A percentile compares a stretch with the other conserved stretches of the same genome.
These are phyloP conservation scores for Saussurea involucrata DNA, from an alignment of 129 eudicot genomes.

Conservation along the genomic window DNA sequence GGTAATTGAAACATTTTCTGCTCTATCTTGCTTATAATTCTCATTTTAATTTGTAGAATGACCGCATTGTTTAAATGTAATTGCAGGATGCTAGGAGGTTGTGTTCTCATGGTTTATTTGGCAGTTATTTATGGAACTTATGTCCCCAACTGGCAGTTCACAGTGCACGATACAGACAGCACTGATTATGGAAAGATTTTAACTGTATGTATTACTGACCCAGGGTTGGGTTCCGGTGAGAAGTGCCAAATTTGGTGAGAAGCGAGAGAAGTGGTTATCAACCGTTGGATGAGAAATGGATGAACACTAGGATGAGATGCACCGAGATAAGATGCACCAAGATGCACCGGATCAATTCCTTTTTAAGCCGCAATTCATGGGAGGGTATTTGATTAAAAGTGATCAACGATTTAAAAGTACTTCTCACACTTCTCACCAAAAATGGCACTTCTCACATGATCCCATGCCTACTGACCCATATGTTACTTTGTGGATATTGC, in stretches of 20 bases:
- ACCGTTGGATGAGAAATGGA: too few species aligned
- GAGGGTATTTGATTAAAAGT: too few species aligned
- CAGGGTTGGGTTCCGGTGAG: too few species aligned
- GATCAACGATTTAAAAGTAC: too few species aligned
- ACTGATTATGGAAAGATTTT: constrained; percentile 66
- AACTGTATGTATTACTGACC: constrained; percentile 41
- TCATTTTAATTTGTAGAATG: background rate
- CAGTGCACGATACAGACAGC: constrained; percentile 44
- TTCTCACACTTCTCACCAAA: too few species aligned
- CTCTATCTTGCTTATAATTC: background rate
- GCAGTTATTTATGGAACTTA: constrained; percentile 60
- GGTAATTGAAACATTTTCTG: constrained; percentile 31
- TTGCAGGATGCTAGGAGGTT: constrained; percentile 54
- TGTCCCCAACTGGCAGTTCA: constrained; percentile 92
- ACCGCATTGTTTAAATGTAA: constrained; percentile 9
- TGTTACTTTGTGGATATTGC: background rate
- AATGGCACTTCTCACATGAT: too few species aligned
- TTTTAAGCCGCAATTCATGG: too few species aligned
- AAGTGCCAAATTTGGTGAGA: too few species aligned
- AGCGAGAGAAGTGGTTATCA: too few species aligned
- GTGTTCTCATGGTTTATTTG: constrained; percentile 53
- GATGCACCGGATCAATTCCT: too few species aligned
- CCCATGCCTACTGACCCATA: background rate
- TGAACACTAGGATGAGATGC: too few species aligned
- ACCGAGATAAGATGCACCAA: too few species aligned